Percentiles rank a stretch among this genome's conserved stretches.
phyloP scores from a whole-genome alignment of 148 eudicot species.

The Diospyros kaki region DNA sequence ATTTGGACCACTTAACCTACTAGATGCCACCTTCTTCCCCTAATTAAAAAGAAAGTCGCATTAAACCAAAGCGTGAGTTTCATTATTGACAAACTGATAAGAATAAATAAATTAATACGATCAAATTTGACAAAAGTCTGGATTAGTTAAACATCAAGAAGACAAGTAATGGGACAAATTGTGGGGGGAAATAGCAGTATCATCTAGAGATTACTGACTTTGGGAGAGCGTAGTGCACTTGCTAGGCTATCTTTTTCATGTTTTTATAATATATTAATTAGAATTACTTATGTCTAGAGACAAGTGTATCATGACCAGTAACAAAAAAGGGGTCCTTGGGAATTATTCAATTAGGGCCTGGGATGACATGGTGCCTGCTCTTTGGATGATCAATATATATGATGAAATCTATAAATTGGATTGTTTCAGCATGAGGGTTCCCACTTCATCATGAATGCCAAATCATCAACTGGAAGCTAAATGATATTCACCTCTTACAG shows the following conservation, averaged over 20 bases:
- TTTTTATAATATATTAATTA: too few species aligned
- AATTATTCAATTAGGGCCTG: not conserved
- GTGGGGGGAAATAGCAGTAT: conserved; percentile 1
- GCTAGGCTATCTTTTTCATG: not conserved
- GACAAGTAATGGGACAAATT: conserved; percentile 14
- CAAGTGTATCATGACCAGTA: not conserved
- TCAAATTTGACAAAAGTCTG: not conserved
- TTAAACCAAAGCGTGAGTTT: conserved; percentile 7
- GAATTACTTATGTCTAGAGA: not conserved
- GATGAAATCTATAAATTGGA: conserved; percentile 13
- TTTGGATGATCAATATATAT: not conserved
- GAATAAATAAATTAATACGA: not conserved
- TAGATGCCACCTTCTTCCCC: too few species aligned
- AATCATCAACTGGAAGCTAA: not conserved
- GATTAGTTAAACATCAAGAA: conserved; percentile 11
- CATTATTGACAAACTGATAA: conserved; percentile 12
- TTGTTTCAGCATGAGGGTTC: conserved; percentile 15
- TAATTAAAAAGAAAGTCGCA: not conserved
- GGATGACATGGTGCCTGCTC: not conserved
- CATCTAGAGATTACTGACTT: conserved; percentile 10
- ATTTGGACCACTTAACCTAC: conserved; percentile 12
- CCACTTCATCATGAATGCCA: conserved; percentile 1
- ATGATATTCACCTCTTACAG: not conserved
- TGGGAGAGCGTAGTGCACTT: not conserved
- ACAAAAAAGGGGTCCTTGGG: not conserved